phyloP scores from a whole-genome alignment of 2,329 filamentous ascomycete species.

The Pyricularia pennisetigena region DNA sequence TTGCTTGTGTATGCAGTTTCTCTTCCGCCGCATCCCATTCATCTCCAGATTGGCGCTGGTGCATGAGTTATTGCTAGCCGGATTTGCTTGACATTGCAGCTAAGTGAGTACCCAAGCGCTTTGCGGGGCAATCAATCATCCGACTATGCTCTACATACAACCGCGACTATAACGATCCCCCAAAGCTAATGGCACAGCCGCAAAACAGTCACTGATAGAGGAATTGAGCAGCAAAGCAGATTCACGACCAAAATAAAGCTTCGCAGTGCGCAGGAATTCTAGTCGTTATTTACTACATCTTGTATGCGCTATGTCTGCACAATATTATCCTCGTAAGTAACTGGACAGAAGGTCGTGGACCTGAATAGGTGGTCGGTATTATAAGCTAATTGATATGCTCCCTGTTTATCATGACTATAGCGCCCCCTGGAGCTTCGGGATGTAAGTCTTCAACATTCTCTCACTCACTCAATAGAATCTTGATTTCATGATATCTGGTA shows the following conservation, averaged over 20 bases:
- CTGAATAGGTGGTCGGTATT: background rate
- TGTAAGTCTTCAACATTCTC: background rate
- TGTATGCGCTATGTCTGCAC: slow-evolving; percentile 10
- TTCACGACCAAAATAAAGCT: background rate
- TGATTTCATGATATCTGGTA: background rate
- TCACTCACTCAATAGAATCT: no score
- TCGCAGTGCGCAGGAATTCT: no score
- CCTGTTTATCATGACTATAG: background rate
- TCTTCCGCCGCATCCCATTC: background rate
- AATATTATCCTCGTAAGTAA: slow-evolving; percentile 17
- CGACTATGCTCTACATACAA: background rate
- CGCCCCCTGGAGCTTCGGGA: slow-evolving; percentile 3
- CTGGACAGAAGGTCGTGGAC: background rate
- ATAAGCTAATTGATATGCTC: background rate
- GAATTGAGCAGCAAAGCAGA: background rate
- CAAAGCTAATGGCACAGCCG: background rate
- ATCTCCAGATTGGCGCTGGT: background rate
- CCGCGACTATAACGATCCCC: background rate
- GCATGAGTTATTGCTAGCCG: background rate
- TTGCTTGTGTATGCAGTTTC: background rate
- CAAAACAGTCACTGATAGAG: background rate
- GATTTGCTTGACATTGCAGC: background rate
- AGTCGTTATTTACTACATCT: background rate
- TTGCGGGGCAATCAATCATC: background rate
- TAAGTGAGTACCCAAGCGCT: background rate